These are phyloP conservation scores for Candida jianshihensis DNA, from an alignment of 805 yeast genomes.

Conservation along the genomic window DNA sequence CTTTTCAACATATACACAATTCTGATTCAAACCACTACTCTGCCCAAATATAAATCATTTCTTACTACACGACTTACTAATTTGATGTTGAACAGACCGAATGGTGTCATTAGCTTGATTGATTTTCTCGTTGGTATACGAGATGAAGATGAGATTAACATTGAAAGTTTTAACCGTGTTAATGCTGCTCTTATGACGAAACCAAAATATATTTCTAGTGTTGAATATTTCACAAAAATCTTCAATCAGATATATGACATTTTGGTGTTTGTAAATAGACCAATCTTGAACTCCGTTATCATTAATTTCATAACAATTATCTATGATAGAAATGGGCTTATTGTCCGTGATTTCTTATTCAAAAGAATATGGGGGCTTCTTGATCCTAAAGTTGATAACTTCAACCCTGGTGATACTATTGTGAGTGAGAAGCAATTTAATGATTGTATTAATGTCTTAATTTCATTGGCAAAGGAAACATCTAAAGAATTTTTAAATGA, in stretches of 20 bases:
- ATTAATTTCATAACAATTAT: constrained; percentile 47
- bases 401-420: constrained; percentile 24
- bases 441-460: constrained; percentile 56
- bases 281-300: constrained; percentile 49
- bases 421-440: constrained; percentile 46
- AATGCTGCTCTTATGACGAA: constrained; percentile 57
- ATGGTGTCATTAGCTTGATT: constrained; percentile 68
- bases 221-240: constrained; percentile 48
- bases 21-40: constrained; percentile 42
- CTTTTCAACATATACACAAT: constrained; percentile 55
- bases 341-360: constrained; percentile 55
- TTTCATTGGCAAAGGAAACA: constrained; percentile 49
- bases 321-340: constrained; percentile 41
- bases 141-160: constrained; percentile 60
- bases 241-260: constrained; percentile 59
- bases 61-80: constrained; percentile 44
- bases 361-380: constrained; percentile 39
- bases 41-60: constrained; percentile 37
- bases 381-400: constrained; percentile 25
- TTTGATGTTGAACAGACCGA: constrained; percentile 49
- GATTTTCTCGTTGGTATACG: constrained; percentile 76
- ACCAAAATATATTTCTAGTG: constrained; percentile 44
- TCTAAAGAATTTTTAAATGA: constrained; percentile 28
- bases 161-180: constrained; percentile 61
- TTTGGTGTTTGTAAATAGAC: constrained; percentile 52